Conservation (phyloP, 148 eudicot species). For the Camellia lanceoleosa region DNA sequence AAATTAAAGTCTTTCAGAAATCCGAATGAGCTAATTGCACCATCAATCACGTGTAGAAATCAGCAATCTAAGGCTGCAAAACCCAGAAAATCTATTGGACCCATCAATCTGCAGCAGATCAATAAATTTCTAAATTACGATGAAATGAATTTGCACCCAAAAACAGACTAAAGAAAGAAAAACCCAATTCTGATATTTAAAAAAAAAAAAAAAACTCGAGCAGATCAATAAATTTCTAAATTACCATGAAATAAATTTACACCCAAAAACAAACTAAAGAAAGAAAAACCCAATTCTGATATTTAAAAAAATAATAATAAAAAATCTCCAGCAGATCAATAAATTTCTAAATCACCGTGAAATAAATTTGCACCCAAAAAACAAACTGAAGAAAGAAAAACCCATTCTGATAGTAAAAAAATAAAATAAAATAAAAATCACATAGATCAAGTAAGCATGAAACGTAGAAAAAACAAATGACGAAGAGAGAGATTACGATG, state of each 20-base stretch:
- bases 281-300: not conserved
- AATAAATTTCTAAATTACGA: not conserved
- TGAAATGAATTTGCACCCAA: not conserved
- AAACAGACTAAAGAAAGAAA: not conserved
- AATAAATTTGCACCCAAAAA: not conserved
- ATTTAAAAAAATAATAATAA: not conserved
- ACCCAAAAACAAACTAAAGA: not conserved
- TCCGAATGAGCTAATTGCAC: no score
- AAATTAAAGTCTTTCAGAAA: no score
- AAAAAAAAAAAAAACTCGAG: not conserved
- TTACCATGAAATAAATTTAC: not conserved
- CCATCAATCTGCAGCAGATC: not conserved
- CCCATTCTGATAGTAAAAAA: no score
- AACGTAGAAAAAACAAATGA: not conserved
- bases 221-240: no score
- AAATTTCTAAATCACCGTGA: not conserved
- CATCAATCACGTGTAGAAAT: not conserved
- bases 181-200: not conserved
- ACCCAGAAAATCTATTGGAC: not conserved
- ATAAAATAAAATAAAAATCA: not conserved
- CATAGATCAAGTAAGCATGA: not conserved
- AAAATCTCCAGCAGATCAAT: no score
- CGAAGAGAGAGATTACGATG: conserved; percentile 37
- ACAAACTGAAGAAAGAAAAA: not conserved
- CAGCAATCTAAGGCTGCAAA: not conserved